phyloP scores from a whole-genome alignment of 768 basidiomycete species.

The Podaxis sp. region DNA sequence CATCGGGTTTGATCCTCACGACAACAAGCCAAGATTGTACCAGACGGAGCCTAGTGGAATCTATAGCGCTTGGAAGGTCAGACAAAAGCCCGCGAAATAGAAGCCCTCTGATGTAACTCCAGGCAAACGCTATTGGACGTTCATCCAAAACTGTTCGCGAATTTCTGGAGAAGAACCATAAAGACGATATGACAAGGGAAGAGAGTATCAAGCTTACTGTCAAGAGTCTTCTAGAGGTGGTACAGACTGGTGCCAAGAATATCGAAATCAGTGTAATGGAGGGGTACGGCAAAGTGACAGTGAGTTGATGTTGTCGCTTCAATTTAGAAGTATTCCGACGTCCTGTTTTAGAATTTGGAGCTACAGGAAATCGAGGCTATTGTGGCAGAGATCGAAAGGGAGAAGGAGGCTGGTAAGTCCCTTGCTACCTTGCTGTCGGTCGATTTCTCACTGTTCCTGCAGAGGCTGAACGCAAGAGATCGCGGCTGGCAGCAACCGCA shows the following conservation, averaged over 20 bases:
- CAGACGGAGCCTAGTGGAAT: slow-evolving; percentile 98
- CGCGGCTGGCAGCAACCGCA: slow-evolving; percentile 86
- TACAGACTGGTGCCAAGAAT: slow-evolving; percentile 99
- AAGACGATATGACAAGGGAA: slow-evolving; percentile 82
- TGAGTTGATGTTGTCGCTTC: slow-evolving; percentile 32
- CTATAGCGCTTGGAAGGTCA: slow-evolving; percentile 97
- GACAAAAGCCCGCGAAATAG: slow-evolving; percentile 10
- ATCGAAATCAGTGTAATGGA: slow-evolving; percentile 99
- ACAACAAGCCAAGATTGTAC: slow-evolving; percentile 83
- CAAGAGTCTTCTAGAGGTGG: slow-evolving; percentile 94
- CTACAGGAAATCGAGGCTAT: slow-evolving; percentile 87
- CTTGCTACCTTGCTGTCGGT: background rate
- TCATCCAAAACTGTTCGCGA: slow-evolving; percentile 98
- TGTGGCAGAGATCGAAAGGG: slow-evolving; percentile 90
- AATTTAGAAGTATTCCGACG: slow-evolving; percentile 1
- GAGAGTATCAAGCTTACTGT: slow-evolving; percentile 94
- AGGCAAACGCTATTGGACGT: slow-evolving; percentile 98
- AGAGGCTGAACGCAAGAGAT: slow-evolving; percentile 95
- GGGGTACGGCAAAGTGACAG: slow-evolving; percentile 88
- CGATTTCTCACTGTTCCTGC: slow-evolving; percentile 19
- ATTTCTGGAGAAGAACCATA: slow-evolving; percentile 97
- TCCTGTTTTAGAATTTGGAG: slow-evolving; percentile 66
- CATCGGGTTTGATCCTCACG: slow-evolving; percentile 95
- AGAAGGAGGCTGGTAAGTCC: slow-evolving; percentile 88
- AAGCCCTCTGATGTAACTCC: background rate